Evolutionary conservation across 2,329 filamentous ascomycete species (phyloP), one percentile per base, ranked within the genome.

Genomic region (Colletotrichum sp.): DNA sequence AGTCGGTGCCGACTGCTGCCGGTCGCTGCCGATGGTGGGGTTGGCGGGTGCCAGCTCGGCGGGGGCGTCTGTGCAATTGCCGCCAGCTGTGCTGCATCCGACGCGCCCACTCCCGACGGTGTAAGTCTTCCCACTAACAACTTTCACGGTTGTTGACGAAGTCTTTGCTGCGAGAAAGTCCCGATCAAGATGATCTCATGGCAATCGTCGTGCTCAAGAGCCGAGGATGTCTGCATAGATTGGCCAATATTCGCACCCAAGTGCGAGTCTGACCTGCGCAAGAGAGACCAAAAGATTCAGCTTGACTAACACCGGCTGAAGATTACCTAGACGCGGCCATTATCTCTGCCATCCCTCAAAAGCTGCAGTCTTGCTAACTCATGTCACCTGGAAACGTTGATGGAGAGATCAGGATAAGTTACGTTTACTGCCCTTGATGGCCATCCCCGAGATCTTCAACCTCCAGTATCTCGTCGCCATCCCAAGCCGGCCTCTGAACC

Each of bases 11-110:
- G 39, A 43, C 39, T 43, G 39, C 39, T 70, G 55, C 66, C 66
- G 66, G 55, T 61, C 66, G 34, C 28, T 70, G 66, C 66, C 66
- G 66, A 70, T 70, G 66, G 66, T 52, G 66, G 66, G 66, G 66
- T 10, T 43, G 13, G 66, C 36, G 34, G 56, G 25, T 30, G 9
- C 2, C 66, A 43, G 34, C 66, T 68, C 27, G 56, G 56, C 28
- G 56, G 56, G 55, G 56, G 60, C n/a, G 18, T 43, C 39, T 43
- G 39, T 43, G 39, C 39, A 43, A 43, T 43, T 43, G 39, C 39
- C 39, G 39, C 39, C 39, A 43, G 39, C 39, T 43, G 39, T 43
- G 39, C 39, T 43, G 39, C 39, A 43, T 43, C 39, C 39, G 39
- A 43, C 39, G 3, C 39, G 39, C 39, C 39, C 39, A 1, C 3